Evolutionary conservation across 768 basidiomycete genomes (phyloP), one percentile per base, ranked within the genome.

Genomic region (Amanita rimosa): DNA sequence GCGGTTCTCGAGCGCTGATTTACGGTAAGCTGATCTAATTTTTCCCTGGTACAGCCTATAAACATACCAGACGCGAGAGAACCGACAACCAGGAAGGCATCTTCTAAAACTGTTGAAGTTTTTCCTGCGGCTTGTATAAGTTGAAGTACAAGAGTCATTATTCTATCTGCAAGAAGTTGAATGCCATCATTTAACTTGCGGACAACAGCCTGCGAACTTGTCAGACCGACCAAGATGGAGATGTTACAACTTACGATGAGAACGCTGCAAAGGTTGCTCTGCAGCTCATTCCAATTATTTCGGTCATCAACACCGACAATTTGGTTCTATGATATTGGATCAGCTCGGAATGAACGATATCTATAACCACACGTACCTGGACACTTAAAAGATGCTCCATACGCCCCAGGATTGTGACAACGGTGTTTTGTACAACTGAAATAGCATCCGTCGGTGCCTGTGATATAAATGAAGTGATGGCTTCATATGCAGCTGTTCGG

Each of bases 241-340:
- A 10, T 24, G 36, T 5, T 36, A 40, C 31, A 17, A 70, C 87
- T 61, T 60, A 91, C 90, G 48, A 90, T 86, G 46, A 89, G 73
- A 41, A 96, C 87, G 55, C 85, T 82, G 63, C 93, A 96, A 57
- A 97, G 75, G 67, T 95, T 96, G 67, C 90, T 85, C 63, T 96
- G 94, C 21, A 99, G 74, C 62, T 99, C 95, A 60, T 96, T 96
- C 93, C 95, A 96, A 70, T 96, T 99, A 66, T 93, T 94, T 53
- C 90, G 83, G 60, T 99, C 96, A 64, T 99, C 96, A 14, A 83
- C 73, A 38, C 96, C 96, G 34, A 99, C 72, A 50, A 98, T 85
- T 67, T 98, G 94, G 63, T 87, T 90, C 81, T 94, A 57, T 11
- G 33, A 53, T 19, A 44, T 29, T 14, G 37, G 6, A 27, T 36